Evolutionary conservation across 78 protist genomes (phyloP), one percentile per base, ranked within the genome.

Genomic region (Pigoraptor vietnamica): DNA sequence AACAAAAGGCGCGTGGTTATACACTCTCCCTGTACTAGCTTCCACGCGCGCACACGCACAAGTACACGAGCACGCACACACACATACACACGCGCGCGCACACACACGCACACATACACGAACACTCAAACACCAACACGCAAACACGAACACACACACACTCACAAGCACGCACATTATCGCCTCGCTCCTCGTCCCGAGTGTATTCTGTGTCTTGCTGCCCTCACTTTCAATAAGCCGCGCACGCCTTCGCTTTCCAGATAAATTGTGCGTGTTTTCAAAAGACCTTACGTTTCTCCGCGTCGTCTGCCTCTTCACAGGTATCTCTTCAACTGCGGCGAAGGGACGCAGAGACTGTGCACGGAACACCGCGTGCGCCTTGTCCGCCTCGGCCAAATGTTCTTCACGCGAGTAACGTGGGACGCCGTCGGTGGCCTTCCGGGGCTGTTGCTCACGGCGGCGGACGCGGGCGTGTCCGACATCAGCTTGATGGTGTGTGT

Each of bases 261-360:
- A n/a, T n/a, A n/a, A n/a, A n/a, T n/a, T n/a, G n/a, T n/a, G n/a
- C n/a, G n/a, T n/a, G n/a, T n/a, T n/a, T n/a, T n/a, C n/a, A n/a
- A n/a, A n/a, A n/a, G n/a, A n/a, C n/a, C n/a, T n/a, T n/a, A n/a
- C n/a, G n/a, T n/a, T n/a, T 48, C 67, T 48, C 67, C 67, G 67
- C 67, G 14, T 48, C 67, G 29, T 21, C 67, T 14, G 6, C 67
- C 6, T 14, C 67, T n/a, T n/a, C 67, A 14, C 67, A 48, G 48
- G 25, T 79, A 90, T 23, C 55, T 95, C 33, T 93, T 95, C 86
- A 94, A 94, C 56, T 90, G 94, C 79, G 96, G 96, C 39, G 97
- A 95, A 81, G 94, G 94, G 39, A 48, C 89, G 36, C 97, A 95
- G 81, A 91, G 96, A n/a, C 40, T 89, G 34, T 89, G 92, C 40